Evolutionary conservation across 2,329 filamentous ascomycete species (phyloP).

Genomic region (Xylariaceae sp.): DNA sequence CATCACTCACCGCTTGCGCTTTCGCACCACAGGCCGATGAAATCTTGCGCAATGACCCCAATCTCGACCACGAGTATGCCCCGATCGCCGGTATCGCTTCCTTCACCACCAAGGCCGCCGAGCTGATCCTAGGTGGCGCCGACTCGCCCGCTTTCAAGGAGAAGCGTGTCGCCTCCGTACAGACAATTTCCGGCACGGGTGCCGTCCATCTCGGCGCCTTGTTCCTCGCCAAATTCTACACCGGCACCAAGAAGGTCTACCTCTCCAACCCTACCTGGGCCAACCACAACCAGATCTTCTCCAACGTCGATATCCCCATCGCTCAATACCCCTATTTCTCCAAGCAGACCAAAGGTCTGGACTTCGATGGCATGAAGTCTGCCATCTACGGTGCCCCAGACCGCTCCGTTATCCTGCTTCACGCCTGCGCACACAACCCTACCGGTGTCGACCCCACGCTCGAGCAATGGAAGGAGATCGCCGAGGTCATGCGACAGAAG

Average conservation of each 20-base stretch:
- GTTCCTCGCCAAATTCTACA: conserved; percentile 92
- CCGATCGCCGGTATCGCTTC: conserved; percentile 85
- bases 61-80: conserved; percentile 96
- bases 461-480: conserved; percentile 92
- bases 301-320: conserved; percentile 76
- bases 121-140: conserved; percentile 73
- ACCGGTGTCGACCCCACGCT: conserved; percentile 93
- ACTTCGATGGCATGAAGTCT: conserved; percentile 83
- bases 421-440: conserved; percentile 97
- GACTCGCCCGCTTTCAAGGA: conserved; percentile 80
- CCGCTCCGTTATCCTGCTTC: conserved; percentile 82
- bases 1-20: conserved; percentile 20
- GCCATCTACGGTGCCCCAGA: conserved; percentile 69
- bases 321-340: conserved; percentile 93
- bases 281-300: conserved; percentile 98
- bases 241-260: conserved; percentile 73
- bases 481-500: conserved; percentile 70
- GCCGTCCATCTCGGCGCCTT: conserved; percentile 90
- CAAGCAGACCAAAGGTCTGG: conserved; percentile 82
- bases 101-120: conserved; percentile 87
- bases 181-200: conserved; percentile 96
- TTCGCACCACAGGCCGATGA: conserved; percentile 71
- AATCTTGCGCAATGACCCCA: conserved; percentile 80
- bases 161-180: conserved; percentile 76
- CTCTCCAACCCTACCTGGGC: conserved; percentile 95